Evolutionary conservation across 2,329 filamentous ascomycete genomes (phyloP).

Genomic region (Apiospora pterosperma): DNA sequence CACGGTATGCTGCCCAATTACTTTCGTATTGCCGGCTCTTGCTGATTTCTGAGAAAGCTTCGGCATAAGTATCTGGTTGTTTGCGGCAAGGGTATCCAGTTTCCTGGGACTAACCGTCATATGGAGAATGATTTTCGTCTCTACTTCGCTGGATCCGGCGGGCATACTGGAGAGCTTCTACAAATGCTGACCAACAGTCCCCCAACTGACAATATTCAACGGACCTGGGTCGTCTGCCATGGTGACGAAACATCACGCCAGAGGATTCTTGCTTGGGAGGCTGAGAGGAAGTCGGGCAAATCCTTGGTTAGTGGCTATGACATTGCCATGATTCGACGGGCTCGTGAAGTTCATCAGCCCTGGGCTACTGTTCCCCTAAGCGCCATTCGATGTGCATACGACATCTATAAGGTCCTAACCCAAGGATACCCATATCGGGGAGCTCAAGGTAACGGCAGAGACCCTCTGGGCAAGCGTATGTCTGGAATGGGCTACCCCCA

Average conservation of each 20-base stretch:
- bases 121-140: slow-evolving; percentile 29
- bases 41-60: neutral
- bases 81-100: neutral
- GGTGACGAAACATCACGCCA: slow-evolving; percentile 71
- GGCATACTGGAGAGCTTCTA: slow-evolving; percentile 94
- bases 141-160: slow-evolving; percentile 85
- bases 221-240: slow-evolving; percentile 78
- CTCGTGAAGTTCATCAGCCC: slow-evolving; percentile 78
- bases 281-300: neutral
- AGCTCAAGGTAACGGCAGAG: slow-evolving; percentile 11
- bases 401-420: slow-evolving; percentile 56
- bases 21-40: neutral
- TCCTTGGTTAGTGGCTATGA: slow-evolving; percentile 45
- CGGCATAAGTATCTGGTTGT: neutral
- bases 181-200: slow-evolving; percentile 67
- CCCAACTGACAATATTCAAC: slow-evolving; percentile 52
- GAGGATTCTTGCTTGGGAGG: slow-evolving; percentile 58
- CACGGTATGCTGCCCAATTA: neutral
- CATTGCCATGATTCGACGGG: slow-evolving; percentile 68
- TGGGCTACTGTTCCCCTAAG: slow-evolving; percentile 70
- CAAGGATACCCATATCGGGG: slow-evolving; percentile 15
- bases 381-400: slow-evolving; percentile 60
- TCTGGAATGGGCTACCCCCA: slow-evolving; percentile 53
- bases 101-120: neutral
- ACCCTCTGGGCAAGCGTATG: slow-evolving; percentile 8